phyloP scores from a whole-genome alignment of 2,329 filamentous ascomycete genomes.

The Magnaporthiopsis rhizophila region DNA sequence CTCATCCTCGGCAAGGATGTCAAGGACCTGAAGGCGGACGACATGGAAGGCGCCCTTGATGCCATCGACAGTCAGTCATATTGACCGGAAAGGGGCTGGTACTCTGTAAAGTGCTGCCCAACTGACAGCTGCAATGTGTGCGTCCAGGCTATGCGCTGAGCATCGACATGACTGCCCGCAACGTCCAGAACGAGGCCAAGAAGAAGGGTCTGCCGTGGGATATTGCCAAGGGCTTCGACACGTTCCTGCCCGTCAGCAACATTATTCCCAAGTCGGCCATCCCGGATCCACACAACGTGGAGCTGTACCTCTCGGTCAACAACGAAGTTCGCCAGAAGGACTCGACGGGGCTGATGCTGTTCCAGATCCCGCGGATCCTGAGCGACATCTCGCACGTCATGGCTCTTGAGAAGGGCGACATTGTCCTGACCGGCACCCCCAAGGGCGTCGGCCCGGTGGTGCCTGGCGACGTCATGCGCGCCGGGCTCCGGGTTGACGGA shows the following conservation, averaged over 20 bases:
- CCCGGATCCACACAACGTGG: constrained; percentile 78
- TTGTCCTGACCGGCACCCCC: constrained; percentile 93
- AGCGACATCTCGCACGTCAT: constrained; percentile 92
- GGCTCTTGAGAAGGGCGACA: constrained; percentile 85
- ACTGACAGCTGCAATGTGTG: background rate
- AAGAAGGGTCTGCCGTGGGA: constrained; percentile 93
- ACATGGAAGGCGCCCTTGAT: constrained; percentile 68
- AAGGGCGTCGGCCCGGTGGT: constrained; percentile 87
- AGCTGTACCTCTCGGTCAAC: constrained; percentile 82
- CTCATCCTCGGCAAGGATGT: constrained; percentile 78
- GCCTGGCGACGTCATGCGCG: constrained; percentile 79
- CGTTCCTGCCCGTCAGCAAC: constrained; percentile 81
- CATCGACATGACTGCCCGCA: constrained; percentile 96
- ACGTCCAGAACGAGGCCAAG: constrained; percentile 94
- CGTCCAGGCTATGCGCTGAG: constrained; percentile 70
- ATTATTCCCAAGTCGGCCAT: constrained; percentile 75
- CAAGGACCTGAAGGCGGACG: constrained; percentile 65
- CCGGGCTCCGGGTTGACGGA: constrained; percentile 70
- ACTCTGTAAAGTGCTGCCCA: constrained; percentile 6
- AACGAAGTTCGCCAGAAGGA: constrained; percentile 70
- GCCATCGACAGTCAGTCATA: constrained; percentile 63
- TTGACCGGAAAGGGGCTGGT: background rate
- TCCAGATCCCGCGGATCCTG: constrained; percentile 77
- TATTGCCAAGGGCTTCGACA: constrained; percentile 96
- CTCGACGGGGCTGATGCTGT: constrained; percentile 90